phyloP scores from a whole-genome alignment of 352 stramenopile genomes.

The Poterioochromonas sp. region DNA sequence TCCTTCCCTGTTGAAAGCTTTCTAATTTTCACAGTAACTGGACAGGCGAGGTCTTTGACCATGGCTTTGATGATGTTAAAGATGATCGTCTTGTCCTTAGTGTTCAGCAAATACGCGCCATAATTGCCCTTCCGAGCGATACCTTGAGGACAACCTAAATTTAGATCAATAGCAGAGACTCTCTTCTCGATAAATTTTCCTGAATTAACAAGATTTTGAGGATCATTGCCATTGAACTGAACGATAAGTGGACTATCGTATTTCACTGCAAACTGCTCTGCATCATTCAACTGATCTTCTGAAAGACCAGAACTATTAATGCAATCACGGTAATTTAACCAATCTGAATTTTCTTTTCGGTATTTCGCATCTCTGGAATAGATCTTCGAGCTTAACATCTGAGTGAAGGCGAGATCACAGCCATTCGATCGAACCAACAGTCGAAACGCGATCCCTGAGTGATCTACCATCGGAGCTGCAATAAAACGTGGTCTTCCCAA shows the following conservation, averaged over 20 bases:
- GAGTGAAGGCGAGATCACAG: slow-evolving; percentile 88
- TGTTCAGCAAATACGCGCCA: slow-evolving; percentile 86
- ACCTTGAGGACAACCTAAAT: slow-evolving; percentile 91
- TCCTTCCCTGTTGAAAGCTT: slow-evolving; percentile 55
- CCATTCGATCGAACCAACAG: slow-evolving; percentile 85
- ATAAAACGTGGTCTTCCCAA: slow-evolving; percentile 25
- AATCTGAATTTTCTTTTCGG: slow-evolving; percentile 39
- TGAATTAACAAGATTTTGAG: slow-evolving; percentile 63
- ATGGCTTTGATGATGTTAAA: slow-evolving; percentile 33
- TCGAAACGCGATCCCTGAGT: slow-evolving; percentile 89
- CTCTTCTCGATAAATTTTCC: slow-evolving; percentile 69
- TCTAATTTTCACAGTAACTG: slow-evolving; percentile 62
- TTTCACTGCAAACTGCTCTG: not conserved
- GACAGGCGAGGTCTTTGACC: slow-evolving; percentile 38
- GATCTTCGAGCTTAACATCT: slow-evolving; percentile 76
- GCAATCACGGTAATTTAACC: slow-evolving; percentile 74
- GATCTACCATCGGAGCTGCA: slow-evolving; percentile 33
- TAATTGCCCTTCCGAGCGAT: slow-evolving; percentile 88
- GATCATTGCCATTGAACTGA: slow-evolving; percentile 80
- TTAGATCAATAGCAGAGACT: slow-evolving; percentile 83
- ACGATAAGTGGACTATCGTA: slow-evolving; percentile 52
- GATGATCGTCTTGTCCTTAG: slow-evolving; percentile 55
- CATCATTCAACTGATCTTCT: too few species aligned
- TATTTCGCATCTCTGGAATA: slow-evolving; percentile 68
- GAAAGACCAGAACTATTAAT: slow-evolving; percentile 64